Evolutionary conservation across 2,329 filamentous ascomycete species (phyloP), one percentile per base, ranked within the genome.

Genomic region (Pseudogymnoascus sp.): DNA sequence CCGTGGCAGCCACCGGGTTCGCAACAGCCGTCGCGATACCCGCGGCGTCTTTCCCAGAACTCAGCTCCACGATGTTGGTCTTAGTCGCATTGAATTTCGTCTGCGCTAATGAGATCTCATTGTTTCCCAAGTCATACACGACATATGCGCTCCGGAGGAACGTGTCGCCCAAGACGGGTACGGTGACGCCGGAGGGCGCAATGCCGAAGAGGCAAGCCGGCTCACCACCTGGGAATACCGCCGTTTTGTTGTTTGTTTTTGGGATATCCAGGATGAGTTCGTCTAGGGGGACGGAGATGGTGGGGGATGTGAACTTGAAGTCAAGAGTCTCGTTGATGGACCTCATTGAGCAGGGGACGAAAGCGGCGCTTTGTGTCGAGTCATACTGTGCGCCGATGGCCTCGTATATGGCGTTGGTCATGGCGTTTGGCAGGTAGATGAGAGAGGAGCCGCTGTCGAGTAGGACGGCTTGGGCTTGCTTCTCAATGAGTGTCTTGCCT

Each of bases 111-210:
- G 85, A 87, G 67, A 91, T 85, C 74, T 88, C 79, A 71, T 90
- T 85, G 73, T 89, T 90, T 28, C 79, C 83, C 21, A 91, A 77
- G 71, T 91, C 88, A 71, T 89, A 91, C 10, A 92, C 88, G 12
- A 90, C 82, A 68, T 92, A 92, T 0, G 88, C 88, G 37, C 85
- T 88, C 59, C 89, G 80, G 62, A 92, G 77, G 73, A 92, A 92
- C 0, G 88, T 89, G 71, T 91, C 89, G 14, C 89, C 89, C 28
- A 92, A 76, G 1, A 90, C 83, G 47, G 81, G 80, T n/a, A 81
- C 81, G 31, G 80, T 77, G 1, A 73, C 67, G 2, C 79, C 80
- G 1, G 85, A 80, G 1, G 86, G 84, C 2, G 82, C 79, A 66
- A 91, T 82, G 63, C 87, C 88, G 69, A 91, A 89, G 37, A 87